A percentile compares a stretch with the other conserved stretches of the same genome.
These are phyloP conservation scores for Hypoxylon perforatum DNA, from an alignment of 495 filamentous ascomycete species.

Conservation along the genomic window DNA sequence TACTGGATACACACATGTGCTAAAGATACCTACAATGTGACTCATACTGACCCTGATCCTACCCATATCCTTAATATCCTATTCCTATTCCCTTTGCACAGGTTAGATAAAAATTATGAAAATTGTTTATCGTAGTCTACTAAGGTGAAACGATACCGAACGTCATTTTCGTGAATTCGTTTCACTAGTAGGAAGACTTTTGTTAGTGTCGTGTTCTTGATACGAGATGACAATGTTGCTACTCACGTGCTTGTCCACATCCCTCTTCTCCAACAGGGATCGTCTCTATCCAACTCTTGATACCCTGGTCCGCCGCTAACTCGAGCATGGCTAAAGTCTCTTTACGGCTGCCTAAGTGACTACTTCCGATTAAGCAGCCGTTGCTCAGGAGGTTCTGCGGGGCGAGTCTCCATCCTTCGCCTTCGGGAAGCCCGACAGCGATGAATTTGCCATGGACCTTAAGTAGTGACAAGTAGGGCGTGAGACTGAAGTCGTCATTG, in stretches of 20 bases:
- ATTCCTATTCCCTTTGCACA: too few relatives aligned
- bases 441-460: conserved; percentile 76
- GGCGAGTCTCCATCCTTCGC: conserved; percentile 72
- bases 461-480: conserved; percentile 73
- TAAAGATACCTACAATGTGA: too few relatives aligned
- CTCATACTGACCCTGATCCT: too few relatives aligned
- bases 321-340: conserved; percentile 82
- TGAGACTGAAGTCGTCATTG: conserved; percentile 70
- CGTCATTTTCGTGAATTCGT: conserved; percentile 71
- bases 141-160: conserved; percentile 58
- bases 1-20: too few relatives aligned
- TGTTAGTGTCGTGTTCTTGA: background rate
- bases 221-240: conserved; percentile 56
- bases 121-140: conserved; percentile 52
- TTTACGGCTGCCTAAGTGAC: conserved; percentile 72
- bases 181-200: conserved; percentile 17
- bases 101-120: too few relatives aligned
- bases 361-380: conserved; percentile 74
- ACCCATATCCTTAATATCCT: too few relatives aligned
- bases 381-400: conserved; percentile 72
- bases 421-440: conserved; percentile 74
- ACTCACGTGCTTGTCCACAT: conserved; percentile 66
- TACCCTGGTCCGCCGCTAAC: conserved; percentile 74
- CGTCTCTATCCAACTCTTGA: conserved; percentile 77
- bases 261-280: conserved; percentile 68